Evolutionary conservation across 176 grass and related monocot genomes (phyloP).

Genomic region (Pontederia crassipes): DNA sequence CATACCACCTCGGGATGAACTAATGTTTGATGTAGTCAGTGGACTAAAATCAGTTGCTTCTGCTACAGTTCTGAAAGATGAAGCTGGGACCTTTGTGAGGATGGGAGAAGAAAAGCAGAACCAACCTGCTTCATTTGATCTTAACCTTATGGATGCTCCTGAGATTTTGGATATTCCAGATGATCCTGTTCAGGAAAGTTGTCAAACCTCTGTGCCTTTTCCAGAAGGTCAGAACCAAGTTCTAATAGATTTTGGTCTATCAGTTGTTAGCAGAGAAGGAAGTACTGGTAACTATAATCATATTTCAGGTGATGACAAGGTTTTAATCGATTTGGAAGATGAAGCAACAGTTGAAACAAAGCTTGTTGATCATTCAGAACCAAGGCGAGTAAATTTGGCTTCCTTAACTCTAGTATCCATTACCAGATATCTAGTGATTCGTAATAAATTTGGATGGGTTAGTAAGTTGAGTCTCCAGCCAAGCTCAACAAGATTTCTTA

Average conservation of each 20-base stretch:
- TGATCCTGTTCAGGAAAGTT: slow-evolving; percentile 36
- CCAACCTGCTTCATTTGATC: slow-evolving; percentile 70
- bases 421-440: neutral
- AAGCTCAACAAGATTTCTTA: neutral
- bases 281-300: slow-evolving; percentile 22
- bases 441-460: neutral
- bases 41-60: slow-evolving; percentile 34
- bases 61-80: slow-evolving; percentile 28
- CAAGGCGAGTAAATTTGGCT: slow-evolving; percentile 45
- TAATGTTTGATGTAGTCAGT: slow-evolving; percentile 38
- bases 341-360: slow-evolving; percentile 47
- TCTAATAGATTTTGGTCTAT: slow-evolving; percentile 37
- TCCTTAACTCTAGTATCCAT: neutral
- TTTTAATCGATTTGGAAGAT: slow-evolving; percentile 79
- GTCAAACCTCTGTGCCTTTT: slow-evolving; percentile 15
- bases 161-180: slow-evolving; percentile 62
- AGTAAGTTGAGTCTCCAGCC: too few species aligned
- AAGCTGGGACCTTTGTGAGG: slow-evolving; percentile 18
- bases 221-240: slow-evolving; percentile 33
- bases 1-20: slow-evolving; percentile 36
- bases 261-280: slow-evolving; percentile 14
- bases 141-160: slow-evolving; percentile 64
- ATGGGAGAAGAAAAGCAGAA: slow-evolving; percentile 48
- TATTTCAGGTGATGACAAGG: slow-evolving; percentile 36
- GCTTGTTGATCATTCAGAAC: slow-evolving; percentile 40